Base-by-base conservation (phyloP, 768 basidiomycete species). In the Megacollybia marginata region DNA sequence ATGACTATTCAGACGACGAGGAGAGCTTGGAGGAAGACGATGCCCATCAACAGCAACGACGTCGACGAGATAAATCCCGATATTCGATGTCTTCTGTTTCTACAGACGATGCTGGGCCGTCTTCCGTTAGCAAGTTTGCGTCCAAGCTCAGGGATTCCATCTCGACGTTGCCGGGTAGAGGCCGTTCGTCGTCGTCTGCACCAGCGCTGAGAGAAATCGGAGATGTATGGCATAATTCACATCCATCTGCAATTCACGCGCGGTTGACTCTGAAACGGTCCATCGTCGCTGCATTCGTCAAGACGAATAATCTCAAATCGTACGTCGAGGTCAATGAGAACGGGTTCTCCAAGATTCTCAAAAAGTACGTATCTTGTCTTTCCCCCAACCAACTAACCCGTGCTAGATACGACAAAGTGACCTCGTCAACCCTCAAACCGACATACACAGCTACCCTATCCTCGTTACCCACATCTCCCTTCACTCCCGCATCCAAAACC, bases 331-430 rank as follows among this genome's bases (percentile, higher is more conserved):
- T 96, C 50, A 98, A 98, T 64, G 78, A 90, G 62, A 88, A 91
- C 0, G 95, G 93, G 1, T 92, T 97, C 68, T 79, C 91, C 57
- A 97, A 97, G 73, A 93, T 95, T 34, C 63, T 94, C 61, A 97
- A 97, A 69, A 97, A 97, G 87, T 92, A 62, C 50, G 81, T 65
- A 19, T 31, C 40, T 23, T 44, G 42, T 7, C 45, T 40, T 18
- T 50, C 48, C 19, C 54, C 46, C 49, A 8, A 54, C 51, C 47
- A 48, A 15, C 0, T 33, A 18, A 19, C 45, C 18, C 42, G n/a
- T 9, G n/a, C n/a, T 53, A 92, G 91, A 65, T 95, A 94, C 60
- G 93, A 98, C 76, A 98, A 97, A 67, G 88, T 96, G 54, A 91
- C 85, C 32, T 20, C 46, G 57, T 13, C 18, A 33, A 1, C 23